Conservation (phyloP, 1,284 basidiomycete genomes). For the Chalciporus piperatoides region DNA sequence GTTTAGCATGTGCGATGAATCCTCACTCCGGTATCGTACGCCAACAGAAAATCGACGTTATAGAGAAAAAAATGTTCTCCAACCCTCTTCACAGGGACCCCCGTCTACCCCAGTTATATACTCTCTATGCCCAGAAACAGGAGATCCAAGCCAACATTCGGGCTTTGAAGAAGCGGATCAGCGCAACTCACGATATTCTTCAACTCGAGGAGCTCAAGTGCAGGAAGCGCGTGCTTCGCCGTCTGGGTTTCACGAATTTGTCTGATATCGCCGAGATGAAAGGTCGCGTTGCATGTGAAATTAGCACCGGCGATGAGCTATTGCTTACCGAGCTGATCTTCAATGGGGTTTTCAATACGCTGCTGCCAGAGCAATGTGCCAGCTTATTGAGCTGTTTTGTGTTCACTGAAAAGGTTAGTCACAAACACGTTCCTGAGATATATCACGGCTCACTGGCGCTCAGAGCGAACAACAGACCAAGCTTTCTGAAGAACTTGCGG, state of each 20-base stretch:
- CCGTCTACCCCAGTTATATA: slow-evolving; percentile 76
- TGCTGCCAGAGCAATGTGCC: slow-evolving; percentile 90
- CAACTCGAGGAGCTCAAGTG: slow-evolving; percentile 97
- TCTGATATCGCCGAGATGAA: slow-evolving; percentile 98
- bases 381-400: slow-evolving; percentile 95
- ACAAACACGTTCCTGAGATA: not conserved
- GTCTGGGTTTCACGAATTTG: slow-evolving; percentile 85
- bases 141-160: slow-evolving; percentile 69
- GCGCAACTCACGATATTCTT: slow-evolving; percentile 87
- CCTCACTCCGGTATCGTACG: slow-evolving; percentile 5
- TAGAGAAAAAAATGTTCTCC: slow-evolving; percentile 79
- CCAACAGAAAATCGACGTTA: slow-evolving; percentile 78
- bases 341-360: slow-evolving; percentile 91
- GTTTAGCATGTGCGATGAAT: too few species aligned
- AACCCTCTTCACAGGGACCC: slow-evolving; percentile 75
- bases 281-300: slow-evolving; percentile 97
- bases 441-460: not conserved
- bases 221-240: slow-evolving; percentile 89
- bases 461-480: slow-evolving; percentile 87
- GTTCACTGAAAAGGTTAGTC: slow-evolving; percentile 89
- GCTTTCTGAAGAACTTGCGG: slow-evolving; percentile 89
- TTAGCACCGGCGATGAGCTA: slow-evolving; percentile 95
- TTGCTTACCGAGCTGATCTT: slow-evolving; percentile 97
- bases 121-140: slow-evolving; percentile 77
- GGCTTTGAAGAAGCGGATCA: slow-evolving; percentile 79